Evolutionary conservation across 2,329 filamentous ascomycete genomes (phyloP).

Genomic region (Zasmidium cellare): DNA sequence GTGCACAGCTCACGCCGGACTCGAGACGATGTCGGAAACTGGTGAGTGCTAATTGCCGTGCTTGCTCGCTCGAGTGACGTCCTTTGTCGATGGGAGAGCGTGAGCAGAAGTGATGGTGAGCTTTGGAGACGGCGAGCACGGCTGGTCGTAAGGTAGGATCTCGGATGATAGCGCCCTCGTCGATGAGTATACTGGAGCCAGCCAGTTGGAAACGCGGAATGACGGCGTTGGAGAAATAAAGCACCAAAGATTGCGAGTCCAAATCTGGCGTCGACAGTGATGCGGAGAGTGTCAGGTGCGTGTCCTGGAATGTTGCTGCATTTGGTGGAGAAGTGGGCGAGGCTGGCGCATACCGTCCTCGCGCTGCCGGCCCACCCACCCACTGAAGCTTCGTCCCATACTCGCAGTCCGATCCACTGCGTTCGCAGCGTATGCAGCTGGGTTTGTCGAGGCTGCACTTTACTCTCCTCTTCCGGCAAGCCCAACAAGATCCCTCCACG

Average conservation of each 20-base stretch:
- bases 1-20: neutral
- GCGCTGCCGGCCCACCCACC: conserved; percentile 9
- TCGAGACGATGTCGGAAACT: conserved; percentile 7
- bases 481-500: conserved; percentile 10
- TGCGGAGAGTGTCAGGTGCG: neutral
- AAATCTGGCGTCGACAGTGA: neutral
- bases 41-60: conserved; percentile 7
- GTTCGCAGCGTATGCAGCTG: conserved; percentile 4
- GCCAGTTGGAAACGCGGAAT: conserved; percentile 9
- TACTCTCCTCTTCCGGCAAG: conserved; percentile 9
- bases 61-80: neutral
- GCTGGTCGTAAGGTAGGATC: conserved; percentile 4
- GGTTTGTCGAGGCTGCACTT: conserved; percentile 8
- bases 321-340: no score
- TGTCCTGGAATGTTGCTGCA: neutral
- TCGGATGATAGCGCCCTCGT: conserved; percentile 7
- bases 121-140: conserved; percentile 9
- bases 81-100: neutral
- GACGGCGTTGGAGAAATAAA: conserved; percentile 6
- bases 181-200: conserved; percentile 4
- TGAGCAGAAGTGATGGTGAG: conserved; percentile 5
- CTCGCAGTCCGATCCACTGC: conserved; percentile 1
- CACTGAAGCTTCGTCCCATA: conserved; percentile 9
- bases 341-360: neutral
- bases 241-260: neutral